A percentile compares a stretch with the other conserved stretches of the same genome.
phyloP scores from a whole-genome alignment of 208 protist species.

The Trypanosoma conorhini region DNA sequence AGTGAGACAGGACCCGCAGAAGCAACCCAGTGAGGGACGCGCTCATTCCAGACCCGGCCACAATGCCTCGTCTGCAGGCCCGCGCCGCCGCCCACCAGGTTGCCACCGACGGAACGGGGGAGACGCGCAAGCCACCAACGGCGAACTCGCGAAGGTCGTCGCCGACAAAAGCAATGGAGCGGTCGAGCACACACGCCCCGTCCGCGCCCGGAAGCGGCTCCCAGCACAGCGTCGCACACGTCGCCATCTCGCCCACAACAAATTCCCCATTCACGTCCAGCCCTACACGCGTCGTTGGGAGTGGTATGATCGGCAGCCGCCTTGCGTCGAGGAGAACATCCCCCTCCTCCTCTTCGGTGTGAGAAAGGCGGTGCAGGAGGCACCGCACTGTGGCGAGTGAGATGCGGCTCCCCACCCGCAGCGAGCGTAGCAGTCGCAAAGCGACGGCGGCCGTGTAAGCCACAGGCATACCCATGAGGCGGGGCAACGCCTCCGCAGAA shows the following conservation, averaged over 20 bases:
- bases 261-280: not conserved
- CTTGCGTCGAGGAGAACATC: slow-evolving; percentile 11
- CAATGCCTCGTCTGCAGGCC: slow-evolving; percentile 13
- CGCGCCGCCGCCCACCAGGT: slow-evolving; percentile 44
- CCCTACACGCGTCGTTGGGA: slow-evolving; percentile 8
- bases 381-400: slow-evolving; percentile 2
- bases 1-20: slow-evolving; percentile 33
- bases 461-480: slow-evolving; percentile 12
- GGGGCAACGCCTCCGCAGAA: not conserved
- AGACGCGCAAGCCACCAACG: slow-evolving; percentile 33
- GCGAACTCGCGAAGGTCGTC: slow-evolving; percentile 20
- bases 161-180: slow-evolving; percentile 28
- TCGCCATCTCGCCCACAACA: slow-evolving; percentile 38
- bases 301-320: slow-evolving; percentile 10
- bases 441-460: slow-evolving; percentile 1
- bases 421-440: slow-evolving; percentile 7
- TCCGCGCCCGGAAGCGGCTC: not conserved
- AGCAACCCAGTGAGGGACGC: slow-evolving; percentile 23
- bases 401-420: slow-evolving; percentile 15
- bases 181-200: slow-evolving; percentile 1
- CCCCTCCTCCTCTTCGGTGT: slow-evolving; percentile 5
- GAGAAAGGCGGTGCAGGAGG: slow-evolving; percentile 16
- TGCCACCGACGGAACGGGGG: slow-evolving; percentile 32
- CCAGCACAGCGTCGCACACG: slow-evolving; percentile 54
- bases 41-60: slow-evolving; percentile 13